Conservation (phyloP, 495 filamentous ascomycete genomes). For the Friedmanniomyces simplex region DNA sequence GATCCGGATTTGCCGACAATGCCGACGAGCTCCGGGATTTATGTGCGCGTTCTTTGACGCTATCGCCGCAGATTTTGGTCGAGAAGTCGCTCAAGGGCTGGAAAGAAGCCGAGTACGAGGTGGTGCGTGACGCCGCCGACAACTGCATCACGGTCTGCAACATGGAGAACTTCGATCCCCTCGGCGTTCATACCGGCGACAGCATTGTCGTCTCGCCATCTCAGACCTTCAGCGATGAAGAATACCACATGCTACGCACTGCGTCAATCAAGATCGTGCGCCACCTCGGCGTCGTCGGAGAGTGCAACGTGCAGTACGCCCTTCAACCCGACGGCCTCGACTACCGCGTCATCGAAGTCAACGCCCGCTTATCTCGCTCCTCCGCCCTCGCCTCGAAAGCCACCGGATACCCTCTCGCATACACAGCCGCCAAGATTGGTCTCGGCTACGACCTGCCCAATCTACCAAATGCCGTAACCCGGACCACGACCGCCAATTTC, state of each 20-base stretch:
- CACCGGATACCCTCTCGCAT: slow-evolving; percentile 90
- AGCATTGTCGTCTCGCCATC: slow-evolving; percentile 97
- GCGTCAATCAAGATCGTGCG: slow-evolving; percentile 98
- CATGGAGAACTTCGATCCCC: slow-evolving; percentile 99
- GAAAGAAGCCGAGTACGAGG: slow-evolving; percentile 99
- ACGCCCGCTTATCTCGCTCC: slow-evolving; percentile 87
- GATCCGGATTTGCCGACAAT: slow-evolving; percentile 94
- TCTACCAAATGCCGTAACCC: slow-evolving; percentile 92
- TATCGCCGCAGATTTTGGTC: slow-evolving; percentile 94
- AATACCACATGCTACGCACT: slow-evolving; percentile 98
- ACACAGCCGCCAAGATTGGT: slow-evolving; percentile 91
- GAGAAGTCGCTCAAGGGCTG: slow-evolving; percentile 99
- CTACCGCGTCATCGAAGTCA: slow-evolving; percentile 99
- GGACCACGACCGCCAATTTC: slow-evolving; percentile 98
- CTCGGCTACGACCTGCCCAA: slow-evolving; percentile 90
- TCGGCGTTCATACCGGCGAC: slow-evolving; percentile 96
- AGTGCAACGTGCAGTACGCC: slow-evolving; percentile 98
- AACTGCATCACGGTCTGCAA: slow-evolving; percentile 99
- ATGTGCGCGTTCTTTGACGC: slow-evolving; percentile 81
- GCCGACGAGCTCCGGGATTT: slow-evolving; percentile 85
- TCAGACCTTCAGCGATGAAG: slow-evolving; percentile 92
- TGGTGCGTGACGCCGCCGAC: slow-evolving; percentile 88
- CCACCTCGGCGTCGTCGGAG: slow-evolving; percentile 91
- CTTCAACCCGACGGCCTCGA: slow-evolving; percentile 93
- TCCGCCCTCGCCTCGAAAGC: slow-evolving; percentile 94